These are phyloP conservation scores for Saturnispora dispora DNA, from an alignment of 805 yeast species.

Conservation along the genomic window DNA sequence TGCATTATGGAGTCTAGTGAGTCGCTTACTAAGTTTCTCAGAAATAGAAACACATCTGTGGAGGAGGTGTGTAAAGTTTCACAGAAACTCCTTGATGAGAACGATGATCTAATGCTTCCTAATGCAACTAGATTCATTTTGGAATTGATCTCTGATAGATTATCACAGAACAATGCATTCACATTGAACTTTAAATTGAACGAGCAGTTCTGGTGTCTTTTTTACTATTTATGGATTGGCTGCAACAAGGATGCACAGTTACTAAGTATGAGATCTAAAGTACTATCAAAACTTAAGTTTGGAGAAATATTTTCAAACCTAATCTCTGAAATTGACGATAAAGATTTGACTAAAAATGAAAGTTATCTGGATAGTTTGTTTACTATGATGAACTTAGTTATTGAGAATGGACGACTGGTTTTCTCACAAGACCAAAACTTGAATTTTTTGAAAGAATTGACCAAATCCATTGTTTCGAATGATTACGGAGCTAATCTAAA, in stretches of 20 bases:
- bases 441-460: constrained; percentile 13
- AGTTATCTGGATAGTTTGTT: constrained; percentile 17
- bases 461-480: constrained; percentile 2
- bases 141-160: constrained; percentile 51
- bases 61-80: constrained; percentile 33
- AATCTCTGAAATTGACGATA: constrained; percentile 15
- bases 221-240: constrained; percentile 27
- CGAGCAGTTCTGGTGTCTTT: constrained; percentile 41
- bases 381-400: constrained; percentile 12
- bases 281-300: constrained; percentile 34
- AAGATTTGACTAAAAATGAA: constrained; percentile 17
- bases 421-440: constrained; percentile 24
- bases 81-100: constrained; percentile 24
- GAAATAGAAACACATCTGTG: constrained; percentile 42
- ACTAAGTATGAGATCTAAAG: constrained; percentile 30
- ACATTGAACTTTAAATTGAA: constrained; percentile 33
- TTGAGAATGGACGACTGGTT: constrained; percentile 12
- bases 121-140: constrained; percentile 44
- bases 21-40: constrained; percentile 44
- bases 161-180: constrained; percentile 38
- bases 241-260: constrained; percentile 15
- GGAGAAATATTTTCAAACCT: constrained; percentile 29
- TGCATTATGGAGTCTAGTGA: constrained; percentile 31
- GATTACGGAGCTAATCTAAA: constrained; percentile 2
- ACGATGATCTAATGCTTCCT: constrained; percentile 40